Evolutionary conservation across 257 asterid genomes (phyloP).

Genomic region (Plantago major): DNA sequence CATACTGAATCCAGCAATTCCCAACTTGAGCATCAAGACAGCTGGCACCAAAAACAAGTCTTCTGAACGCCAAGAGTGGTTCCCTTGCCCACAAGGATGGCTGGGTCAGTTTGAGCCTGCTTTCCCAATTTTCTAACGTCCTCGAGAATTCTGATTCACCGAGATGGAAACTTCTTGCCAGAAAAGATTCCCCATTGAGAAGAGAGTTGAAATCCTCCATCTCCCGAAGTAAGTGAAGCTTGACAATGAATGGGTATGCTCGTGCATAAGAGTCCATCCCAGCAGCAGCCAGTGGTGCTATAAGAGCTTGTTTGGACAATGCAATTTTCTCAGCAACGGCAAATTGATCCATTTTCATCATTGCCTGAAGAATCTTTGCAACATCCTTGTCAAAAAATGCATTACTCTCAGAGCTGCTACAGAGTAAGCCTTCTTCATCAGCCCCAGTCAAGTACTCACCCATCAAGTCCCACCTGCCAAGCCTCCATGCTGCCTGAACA

Average conservation of each 20-base stretch:
- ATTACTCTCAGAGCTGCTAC: conserved; percentile 93
- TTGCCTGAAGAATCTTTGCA: conserved; percentile 88
- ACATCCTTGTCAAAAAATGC: conserved; percentile 93
- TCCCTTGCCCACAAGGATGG: conserved; percentile 99
- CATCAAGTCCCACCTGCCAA: conserved; percentile 99
- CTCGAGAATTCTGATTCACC: conserved; percentile 62
- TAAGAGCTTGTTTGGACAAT: conserved; percentile 79
- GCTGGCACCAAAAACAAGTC: conserved; percentile 86
- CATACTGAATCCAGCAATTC: conserved; percentile 92
- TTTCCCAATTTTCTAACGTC: conserved; percentile 78
- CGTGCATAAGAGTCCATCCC: conserved; percentile 99
- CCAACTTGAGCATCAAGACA: conserved; percentile 73
- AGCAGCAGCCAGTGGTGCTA: conserved; percentile 99
- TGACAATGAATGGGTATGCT: conserved; percentile 90
- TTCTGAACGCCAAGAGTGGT: conserved; percentile 88
- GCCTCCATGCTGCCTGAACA: conserved; percentile 99
- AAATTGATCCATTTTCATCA: conserved; percentile 77
- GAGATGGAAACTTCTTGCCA: conserved; percentile 47
- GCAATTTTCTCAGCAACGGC: conserved; percentile 75
- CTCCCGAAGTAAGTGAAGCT: conserved; percentile 96
- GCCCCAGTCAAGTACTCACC: conserved; percentile 80
- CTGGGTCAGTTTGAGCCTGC: conserved; percentile 83
- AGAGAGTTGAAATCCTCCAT: conserved; percentile 83
- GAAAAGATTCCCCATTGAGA: conserved; percentile 79
- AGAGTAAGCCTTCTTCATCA: conserved; percentile 76